Base-by-base conservation (phyloP, 371 early-diverging fungal genomes). In the Quaeritorhiza haematococci region DNA sequence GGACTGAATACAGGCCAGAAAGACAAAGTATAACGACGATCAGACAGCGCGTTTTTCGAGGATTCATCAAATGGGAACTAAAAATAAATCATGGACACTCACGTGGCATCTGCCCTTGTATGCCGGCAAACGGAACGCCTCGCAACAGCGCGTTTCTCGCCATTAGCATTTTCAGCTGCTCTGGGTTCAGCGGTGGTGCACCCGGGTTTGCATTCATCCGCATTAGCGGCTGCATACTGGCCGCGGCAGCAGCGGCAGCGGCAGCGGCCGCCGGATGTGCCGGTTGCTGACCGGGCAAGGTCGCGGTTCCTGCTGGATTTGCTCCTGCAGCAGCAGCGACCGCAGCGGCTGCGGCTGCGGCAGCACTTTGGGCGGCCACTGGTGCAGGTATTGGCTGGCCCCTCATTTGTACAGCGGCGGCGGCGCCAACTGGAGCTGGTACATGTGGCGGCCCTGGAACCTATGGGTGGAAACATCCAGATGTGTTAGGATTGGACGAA, bases 401-500 rank as follows among this genome's bases (percentile, higher is more conserved):
- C 7, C 10, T 10, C 46, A 45, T 7, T 21, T 45, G 46, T 10
- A 6, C 23, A 23, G 23, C 23, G 7, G 46, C 43, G n/a, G 44
- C n/a, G 24, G 29, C 17, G 42, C 54, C 55, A 43, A 58, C 55
- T 27, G 72, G 64, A 44, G 64, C 54, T n/a, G 68, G 50, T 35
- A 63, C 62, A 49, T 57, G 61, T 35, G 57, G 63, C 23, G 63
- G 63, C 32, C 60, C 53, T 21, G 63, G 57, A 45, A 55, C 59
- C 64, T 56, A 63, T 24, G 24, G 62, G 56, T 28, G n/a, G 64
- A 35, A 7, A 59, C 60, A 17, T 51, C 53, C 34, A 53, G 30
- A 33, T 63, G 59, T 28, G 59, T 59, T 56, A 68, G 26, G 3
- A 73, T 53, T 53, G 78, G 61, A 44, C 67, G 64, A 46, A 67